A percentile compares a stretch with the other conserved stretches of the same genome.
phyloP scores from a whole-genome alignment of 2,329 filamentous ascomycete species.

The Pseudogymnoascus sp. region DNA sequence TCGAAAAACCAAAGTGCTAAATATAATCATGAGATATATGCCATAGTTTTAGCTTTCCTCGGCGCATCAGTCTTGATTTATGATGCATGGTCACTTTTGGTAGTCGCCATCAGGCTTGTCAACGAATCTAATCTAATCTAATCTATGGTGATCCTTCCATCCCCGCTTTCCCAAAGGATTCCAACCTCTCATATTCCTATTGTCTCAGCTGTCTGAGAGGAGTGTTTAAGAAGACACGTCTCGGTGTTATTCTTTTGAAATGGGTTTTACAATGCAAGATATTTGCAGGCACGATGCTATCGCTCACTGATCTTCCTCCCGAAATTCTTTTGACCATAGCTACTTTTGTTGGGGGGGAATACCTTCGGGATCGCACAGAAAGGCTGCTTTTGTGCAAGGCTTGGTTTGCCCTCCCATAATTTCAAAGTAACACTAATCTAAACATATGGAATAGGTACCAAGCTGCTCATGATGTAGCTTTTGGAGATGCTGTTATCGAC shows the following conservation, averaged over 20 bases:
- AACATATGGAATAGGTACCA: neutral
- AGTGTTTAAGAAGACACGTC: neutral
- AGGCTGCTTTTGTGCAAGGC: constrained; percentile 9
- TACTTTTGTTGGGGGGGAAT: neutral
- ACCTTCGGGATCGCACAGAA: neutral
- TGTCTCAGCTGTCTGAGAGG: neutral
- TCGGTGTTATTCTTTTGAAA: neutral
- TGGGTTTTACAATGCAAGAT: neutral
- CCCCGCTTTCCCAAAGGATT: neutral
- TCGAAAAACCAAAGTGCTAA: neutral
- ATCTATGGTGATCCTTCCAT: neutral
- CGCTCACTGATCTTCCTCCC: constrained; percentile 1
- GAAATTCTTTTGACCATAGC: neutral
- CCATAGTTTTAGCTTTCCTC: neutral
- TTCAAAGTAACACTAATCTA: neutral
- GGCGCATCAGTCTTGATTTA: neutral
- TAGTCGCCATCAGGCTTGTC: neutral
- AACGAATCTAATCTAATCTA: neutral
- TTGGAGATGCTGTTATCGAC: neutral
- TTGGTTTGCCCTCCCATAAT: constrained; percentile 1
- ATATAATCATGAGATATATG: neutral
- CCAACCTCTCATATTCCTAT: neutral
- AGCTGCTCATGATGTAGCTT: neutral
- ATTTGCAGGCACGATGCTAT: constrained; percentile 1
- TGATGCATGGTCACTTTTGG: neutral